Conservation (phyloP, 768 basidiomycete species). For the Flagelloscypha sp. region DNA sequence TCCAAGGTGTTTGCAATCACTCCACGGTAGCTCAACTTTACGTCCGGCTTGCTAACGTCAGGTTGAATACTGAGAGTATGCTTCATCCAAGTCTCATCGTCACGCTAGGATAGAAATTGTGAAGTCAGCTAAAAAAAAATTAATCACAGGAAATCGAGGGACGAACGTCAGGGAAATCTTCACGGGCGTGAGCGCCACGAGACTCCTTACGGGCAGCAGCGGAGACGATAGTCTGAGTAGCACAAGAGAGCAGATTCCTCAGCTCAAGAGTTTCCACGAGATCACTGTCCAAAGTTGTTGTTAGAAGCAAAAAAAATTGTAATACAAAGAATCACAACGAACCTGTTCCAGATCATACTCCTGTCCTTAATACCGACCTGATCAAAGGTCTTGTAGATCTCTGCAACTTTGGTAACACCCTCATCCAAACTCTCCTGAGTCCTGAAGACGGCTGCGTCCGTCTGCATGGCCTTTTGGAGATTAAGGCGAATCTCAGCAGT, state of each 20-base stretch:
- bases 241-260: conserved; percentile 90
- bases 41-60: conserved; percentile 67
- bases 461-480: conserved; percentile 99
- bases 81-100: conserved; percentile 92
- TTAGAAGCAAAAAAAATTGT: conserved; percentile 3
- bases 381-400: conserved; percentile 83
- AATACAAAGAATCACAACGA: conserved; percentile 22
- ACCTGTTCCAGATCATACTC: conserved; percentile 99
- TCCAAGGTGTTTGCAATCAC: conserved; percentile 87
- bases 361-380: conserved; percentile 96
- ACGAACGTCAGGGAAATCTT: conserved; percentile 89
- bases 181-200: conserved; percentile 96
- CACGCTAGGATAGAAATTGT: conserved; percentile 48
- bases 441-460: conserved; percentile 97
- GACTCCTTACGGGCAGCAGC: conserved; percentile 95
- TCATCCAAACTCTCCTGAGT: conserved; percentile 86
- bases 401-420: conserved; percentile 79
- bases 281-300: conserved; percentile 51
- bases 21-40: conserved; percentile 80
- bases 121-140: conserved; percentile 1
- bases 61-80: conserved; percentile 92
- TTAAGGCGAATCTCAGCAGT: conserved; percentile 88
- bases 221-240: conserved; percentile 90
- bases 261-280: conserved; percentile 96
- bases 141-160: neutral